A percentile compares a stretch with the other conserved stretches of the same genome.
Conservation (phyloP, 202 grass and related monocot genomes). For the Schoenoplectus tabernaemontani region DNA sequence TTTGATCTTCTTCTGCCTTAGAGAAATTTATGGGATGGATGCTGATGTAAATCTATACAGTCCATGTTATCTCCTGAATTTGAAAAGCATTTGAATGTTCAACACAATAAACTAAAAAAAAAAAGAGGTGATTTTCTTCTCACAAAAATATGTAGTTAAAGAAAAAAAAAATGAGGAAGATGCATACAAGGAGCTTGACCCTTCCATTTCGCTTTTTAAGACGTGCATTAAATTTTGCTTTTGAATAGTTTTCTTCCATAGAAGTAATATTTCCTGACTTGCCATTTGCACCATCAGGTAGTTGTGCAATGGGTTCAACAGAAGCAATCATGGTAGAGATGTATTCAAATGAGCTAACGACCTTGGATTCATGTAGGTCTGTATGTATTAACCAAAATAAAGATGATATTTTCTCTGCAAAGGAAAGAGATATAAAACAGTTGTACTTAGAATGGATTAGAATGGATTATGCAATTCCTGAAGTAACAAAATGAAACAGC, state of each 20-base stretch:
- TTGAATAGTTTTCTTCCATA: slow-evolving; percentile 55
- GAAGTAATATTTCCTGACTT: slow-evolving; percentile 31
- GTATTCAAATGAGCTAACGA: slow-evolving; percentile 53
- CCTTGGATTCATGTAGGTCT: slow-evolving; percentile 70
- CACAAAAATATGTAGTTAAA: neutral
- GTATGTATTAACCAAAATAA: slow-evolving; percentile 82
- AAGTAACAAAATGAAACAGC: neutral
- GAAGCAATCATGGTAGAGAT: slow-evolving; percentile 74
- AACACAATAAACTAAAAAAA: neutral
- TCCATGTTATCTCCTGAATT: neutral
- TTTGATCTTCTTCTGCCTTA: neutral
- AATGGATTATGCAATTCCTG: neutral
- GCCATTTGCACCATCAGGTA: slow-evolving; percentile 35
- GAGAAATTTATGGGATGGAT: neutral
- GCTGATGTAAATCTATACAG: neutral
- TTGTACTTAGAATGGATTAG: slow-evolving; percentile 3
- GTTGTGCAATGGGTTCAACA: slow-evolving; percentile 48
- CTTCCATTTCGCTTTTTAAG: slow-evolving; percentile 79
- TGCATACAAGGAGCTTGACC: slow-evolving; percentile 69
- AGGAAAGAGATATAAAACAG: slow-evolving; percentile 20
- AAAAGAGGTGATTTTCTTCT: neutral
- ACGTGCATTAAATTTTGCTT: slow-evolving; percentile 55
- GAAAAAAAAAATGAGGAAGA: neutral
- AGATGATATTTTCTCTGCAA: slow-evolving; percentile 85
- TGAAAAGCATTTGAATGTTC: neutral